Evolutionary conservation across 768 basidiomycete genomes (phyloP).

Genomic region (Austroboletus festivus): DNA sequence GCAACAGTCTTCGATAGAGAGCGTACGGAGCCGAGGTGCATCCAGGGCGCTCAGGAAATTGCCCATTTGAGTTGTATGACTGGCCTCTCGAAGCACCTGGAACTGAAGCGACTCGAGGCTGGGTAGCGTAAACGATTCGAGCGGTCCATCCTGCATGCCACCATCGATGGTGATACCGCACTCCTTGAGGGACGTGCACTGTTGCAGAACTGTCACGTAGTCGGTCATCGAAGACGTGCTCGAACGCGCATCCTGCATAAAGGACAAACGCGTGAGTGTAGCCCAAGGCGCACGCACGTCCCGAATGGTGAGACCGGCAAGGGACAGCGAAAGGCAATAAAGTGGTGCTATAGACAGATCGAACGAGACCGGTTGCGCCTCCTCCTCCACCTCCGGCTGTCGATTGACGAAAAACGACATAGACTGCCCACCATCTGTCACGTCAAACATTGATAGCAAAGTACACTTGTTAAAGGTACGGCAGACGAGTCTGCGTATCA

Average conservation of each 20-base stretch:
- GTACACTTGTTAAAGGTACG: slow-evolving; percentile 12
- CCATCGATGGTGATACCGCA: slow-evolving; percentile 17
- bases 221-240: slow-evolving; percentile 20
- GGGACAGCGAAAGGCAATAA: slow-evolving; percentile 14
- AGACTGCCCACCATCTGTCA: slow-evolving; percentile 20
- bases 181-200: slow-evolving; percentile 23
- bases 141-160: slow-evolving; percentile 3
- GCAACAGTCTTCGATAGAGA: slow-evolving; percentile 19
- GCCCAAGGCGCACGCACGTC: slow-evolving; percentile 18
- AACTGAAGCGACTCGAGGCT: slow-evolving; percentile 17
- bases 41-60: slow-evolving; percentile 14
- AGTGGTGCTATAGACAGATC: slow-evolving; percentile 17
- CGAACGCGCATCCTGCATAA: slow-evolving; percentile 24
- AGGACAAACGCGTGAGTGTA: slow-evolving; percentile 18
- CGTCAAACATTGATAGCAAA: slow-evolving; percentile 14
- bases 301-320: slow-evolving; percentile 15
- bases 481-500: slow-evolving; percentile 11
- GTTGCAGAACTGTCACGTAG: slow-evolving; percentile 17
- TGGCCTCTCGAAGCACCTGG: slow-evolving; percentile 15
- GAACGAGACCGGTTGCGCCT: slow-evolving; percentile 8
- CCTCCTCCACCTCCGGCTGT: slow-evolving; percentile 1
- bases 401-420: slow-evolving; percentile 2
- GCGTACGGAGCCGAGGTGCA: slow-evolving; percentile 14
- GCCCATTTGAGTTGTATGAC: slow-evolving; percentile 17
- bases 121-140: slow-evolving; percentile 12